Evolutionary conservation across 352 stramenopile genomes (phyloP).

Genomic region (Phytophthora meadii): DNA sequence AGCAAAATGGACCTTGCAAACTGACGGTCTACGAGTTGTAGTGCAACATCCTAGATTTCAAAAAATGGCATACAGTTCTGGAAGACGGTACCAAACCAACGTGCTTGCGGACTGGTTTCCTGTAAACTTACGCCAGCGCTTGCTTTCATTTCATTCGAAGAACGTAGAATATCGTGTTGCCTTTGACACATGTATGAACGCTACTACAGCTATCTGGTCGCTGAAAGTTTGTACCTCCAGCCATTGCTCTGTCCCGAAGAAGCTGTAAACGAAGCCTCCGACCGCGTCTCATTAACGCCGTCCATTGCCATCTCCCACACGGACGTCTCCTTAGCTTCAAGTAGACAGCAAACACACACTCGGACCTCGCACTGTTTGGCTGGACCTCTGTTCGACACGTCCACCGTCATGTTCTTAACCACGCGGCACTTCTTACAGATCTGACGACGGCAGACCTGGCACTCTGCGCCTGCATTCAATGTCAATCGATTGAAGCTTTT

Average conservation of each 20-base stretch:
- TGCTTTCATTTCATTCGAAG: neutral
- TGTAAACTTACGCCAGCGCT: too few relatives aligned
- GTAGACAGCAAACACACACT: conserved; percentile 56
- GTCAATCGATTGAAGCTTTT: conserved; percentile 21
- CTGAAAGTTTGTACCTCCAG: neutral
- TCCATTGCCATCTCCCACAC: conserved; percentile 10
- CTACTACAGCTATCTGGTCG: neutral
- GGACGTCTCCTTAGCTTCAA: conserved; percentile 21
- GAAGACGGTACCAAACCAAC: too few relatives aligned
- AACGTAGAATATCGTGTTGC: too few relatives aligned
- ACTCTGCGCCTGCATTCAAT: conserved; percentile 19
- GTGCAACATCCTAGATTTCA: too few relatives aligned
- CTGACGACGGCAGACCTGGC: conserved; percentile 48
- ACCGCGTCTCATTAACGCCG: neutral
- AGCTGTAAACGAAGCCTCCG: conserved; percentile 5
- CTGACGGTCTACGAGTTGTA: too few relatives aligned
- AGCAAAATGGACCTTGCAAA: too few relatives aligned
- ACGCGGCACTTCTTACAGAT: conserved; percentile 56
- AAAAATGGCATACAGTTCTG: too few relatives aligned
- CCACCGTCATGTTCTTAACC: conserved; percentile 57
- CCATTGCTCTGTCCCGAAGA: neutral
- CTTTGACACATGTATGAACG: neutral
- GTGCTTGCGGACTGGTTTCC: too few relatives aligned
- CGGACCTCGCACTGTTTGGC: conserved; percentile 40
- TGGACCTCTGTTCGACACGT: conserved; percentile 38